Evolutionary conservation across 2,329 filamentous ascomycete genomes (phyloP), one percentile per base, ranked within the genome.

Genomic region (Macrophomina pseudophaseolina): DNA sequence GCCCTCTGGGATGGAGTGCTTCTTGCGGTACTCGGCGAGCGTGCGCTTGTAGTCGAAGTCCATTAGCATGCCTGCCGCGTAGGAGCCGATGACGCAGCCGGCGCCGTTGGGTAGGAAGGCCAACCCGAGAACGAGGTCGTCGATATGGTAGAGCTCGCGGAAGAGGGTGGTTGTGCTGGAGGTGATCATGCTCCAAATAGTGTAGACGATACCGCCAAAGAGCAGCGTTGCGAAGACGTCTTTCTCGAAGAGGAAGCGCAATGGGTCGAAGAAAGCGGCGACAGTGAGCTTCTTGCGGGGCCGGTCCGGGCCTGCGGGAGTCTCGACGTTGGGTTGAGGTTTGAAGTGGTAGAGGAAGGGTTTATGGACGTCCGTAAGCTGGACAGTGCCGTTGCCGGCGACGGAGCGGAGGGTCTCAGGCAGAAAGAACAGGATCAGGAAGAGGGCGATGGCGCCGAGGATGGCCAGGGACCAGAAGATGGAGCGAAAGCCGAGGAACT

Each of bases 91-190:
- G 38, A 80, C 70, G 52, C 74, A 72, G 5, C 81, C 81, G 6
- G 74, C 65, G 9, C 78, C 80, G 44, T 80, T 76, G 0, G 80
- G 75, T 14, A 76, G 72, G 67, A 77, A 83, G 7, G 68, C 73
- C 4, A 81, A 71, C 1, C 79, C 79, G 46, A 84, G 79, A 67
- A 85, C 75, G 8, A 86, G 76, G 62, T 82, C 78, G 70, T 77
- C 74, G 71, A 84, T 82, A 28, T 75, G 72, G 68, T 86, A 86
- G 2, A 82, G 78, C 6, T 78, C 67, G 8, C 75, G 71, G 68
- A 84, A 83, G 3, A 82, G 76, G 3, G 80, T 80, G 0, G 85
- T 82, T 3, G 84, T 76, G 1, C 78, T 76, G 1, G 81, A n/a
- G 16, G 59, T 38, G 7, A 66, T 42, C 42, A 79, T 78, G 70